phyloP scores from a whole-genome alignment of 1,284 basidiomycete species.

The Rhodotorula mucilaginosa region DNA sequence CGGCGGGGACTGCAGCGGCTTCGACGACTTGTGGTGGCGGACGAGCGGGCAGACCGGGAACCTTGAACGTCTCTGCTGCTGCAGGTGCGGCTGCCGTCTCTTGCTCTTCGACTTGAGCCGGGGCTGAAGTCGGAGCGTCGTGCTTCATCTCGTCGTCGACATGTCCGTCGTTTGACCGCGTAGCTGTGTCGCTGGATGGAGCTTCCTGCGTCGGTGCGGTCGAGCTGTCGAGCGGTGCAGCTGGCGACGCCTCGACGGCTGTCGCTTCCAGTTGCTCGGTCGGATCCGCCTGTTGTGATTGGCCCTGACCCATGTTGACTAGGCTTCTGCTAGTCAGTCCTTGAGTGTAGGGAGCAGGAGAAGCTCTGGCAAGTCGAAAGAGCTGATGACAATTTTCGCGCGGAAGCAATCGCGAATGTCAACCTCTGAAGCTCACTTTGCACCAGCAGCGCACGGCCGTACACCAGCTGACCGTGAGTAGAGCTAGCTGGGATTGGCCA shows the following conservation, averaged over 20 bases:
- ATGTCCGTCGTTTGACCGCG: background rate
- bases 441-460: no score
- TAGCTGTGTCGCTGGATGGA: background rate
- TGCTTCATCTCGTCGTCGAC: background rate
- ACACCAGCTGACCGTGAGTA: background rate
- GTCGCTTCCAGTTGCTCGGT: background rate
- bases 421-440: background rate
- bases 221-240: background rate
- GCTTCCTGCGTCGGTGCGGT: no score
- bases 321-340: background rate
- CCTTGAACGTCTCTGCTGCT: constrained; percentile 28
- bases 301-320: constrained; percentile 4
- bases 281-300: background rate
- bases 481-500: background rate
- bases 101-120: no score
- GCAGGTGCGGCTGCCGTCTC: background rate
- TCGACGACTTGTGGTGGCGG: constrained; percentile 10
- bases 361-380: background rate
- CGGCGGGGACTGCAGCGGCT: constrained; percentile 26
- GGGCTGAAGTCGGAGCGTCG: background rate
- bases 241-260: background rate
- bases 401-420: background rate
- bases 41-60: constrained; percentile 18
- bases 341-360: background rate
- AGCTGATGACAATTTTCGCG: background rate